These are phyloP conservation scores for Apodospora peruviana DNA, from an alignment of 495 filamentous ascomycete species.

Conservation along the genomic window DNA sequence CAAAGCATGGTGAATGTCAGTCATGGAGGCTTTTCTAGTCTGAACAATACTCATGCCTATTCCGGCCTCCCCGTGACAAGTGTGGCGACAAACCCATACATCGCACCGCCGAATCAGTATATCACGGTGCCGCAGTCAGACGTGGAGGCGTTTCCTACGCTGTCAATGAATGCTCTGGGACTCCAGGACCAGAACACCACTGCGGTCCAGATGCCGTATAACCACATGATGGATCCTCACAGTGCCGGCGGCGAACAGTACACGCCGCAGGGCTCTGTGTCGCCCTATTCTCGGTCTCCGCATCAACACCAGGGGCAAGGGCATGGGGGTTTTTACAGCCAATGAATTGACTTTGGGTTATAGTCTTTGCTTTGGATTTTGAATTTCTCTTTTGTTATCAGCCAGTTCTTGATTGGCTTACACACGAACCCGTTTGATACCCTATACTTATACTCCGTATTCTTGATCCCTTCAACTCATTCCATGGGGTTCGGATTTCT, in stretches of 20 bases:
- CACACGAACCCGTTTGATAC: not conserved
- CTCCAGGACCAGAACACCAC: not conserved
- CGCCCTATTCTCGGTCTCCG: constrained; percentile 38
- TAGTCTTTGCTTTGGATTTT: not conserved
- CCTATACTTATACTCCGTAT: too few relatives aligned
- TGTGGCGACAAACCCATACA: not conserved
- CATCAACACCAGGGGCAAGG: constrained; percentile 20
- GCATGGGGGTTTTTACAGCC: constrained; percentile 28
- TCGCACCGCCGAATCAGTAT: not conserved
- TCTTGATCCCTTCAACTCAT: too few relatives aligned
- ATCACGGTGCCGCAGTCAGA: not conserved
- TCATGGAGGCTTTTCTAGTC: not conserved
- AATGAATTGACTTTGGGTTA: constrained; percentile 1
- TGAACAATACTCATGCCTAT: not conserved
- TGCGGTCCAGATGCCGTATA: constrained; percentile 17
- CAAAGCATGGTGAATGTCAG: not conserved
- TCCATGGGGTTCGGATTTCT: too few relatives aligned
- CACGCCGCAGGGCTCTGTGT: constrained; percentile 35
- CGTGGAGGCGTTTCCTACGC: not conserved
- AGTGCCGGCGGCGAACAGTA: constrained; percentile 28
- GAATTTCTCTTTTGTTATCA: not conserved
- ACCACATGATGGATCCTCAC: constrained; percentile 20
- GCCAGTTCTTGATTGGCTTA: not conserved
- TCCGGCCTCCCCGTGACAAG: not conserved
- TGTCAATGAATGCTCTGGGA: not conserved